phyloP scores from a whole-genome alignment of 2,329 filamentous ascomycete species.

The Aspergillus melleus region DNA sequence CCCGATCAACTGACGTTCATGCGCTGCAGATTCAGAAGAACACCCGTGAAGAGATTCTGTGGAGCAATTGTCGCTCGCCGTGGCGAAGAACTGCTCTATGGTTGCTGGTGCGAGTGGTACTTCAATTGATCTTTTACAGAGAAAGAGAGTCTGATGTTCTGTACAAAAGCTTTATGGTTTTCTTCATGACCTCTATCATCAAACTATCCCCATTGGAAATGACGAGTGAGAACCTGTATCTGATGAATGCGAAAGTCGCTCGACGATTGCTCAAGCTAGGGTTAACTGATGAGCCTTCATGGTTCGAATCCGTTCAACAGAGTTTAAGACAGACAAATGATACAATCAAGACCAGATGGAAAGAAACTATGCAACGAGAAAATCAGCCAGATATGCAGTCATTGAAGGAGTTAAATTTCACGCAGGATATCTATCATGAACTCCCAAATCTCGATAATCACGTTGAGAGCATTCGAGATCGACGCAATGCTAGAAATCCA shows the following conservation, averaged over 20 bases:
- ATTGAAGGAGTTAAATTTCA: neutral
- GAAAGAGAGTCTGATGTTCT: conserved; percentile 2
- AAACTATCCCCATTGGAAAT: neutral
- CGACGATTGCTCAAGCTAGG: neutral
- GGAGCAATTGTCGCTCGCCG: conserved; percentile 23
- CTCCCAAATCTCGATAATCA: neutral
- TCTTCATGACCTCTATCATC: conserved; percentile 44
- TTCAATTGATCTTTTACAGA: conserved; percentile 14
- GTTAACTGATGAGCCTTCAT: neutral
- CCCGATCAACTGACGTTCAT: conserved; percentile 33
- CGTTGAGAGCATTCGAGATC: neutral
- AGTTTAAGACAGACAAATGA: neutral
- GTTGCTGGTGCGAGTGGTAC: conserved; percentile 50
- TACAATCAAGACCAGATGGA: neutral
- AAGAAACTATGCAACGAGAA: neutral
- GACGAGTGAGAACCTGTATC: neutral
- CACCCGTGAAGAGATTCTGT: conserved; percentile 57
- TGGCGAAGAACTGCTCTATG: conserved; percentile 43
- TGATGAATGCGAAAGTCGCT: conserved; percentile 1
- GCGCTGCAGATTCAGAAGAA: conserved; percentile 48
- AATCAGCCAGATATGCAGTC: neutral
- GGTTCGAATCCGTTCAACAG: neutral
- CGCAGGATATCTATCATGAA: neutral
- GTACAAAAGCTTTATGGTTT: conserved; percentile 57
- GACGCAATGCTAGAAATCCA: neutral